A percentile compares a stretch with the other conserved stretches of the same genome.
These are phyloP conservation scores for Persicaria tinctoria DNA, from an alignment of 148 eudicot species.

Conservation along the genomic window DNA sequence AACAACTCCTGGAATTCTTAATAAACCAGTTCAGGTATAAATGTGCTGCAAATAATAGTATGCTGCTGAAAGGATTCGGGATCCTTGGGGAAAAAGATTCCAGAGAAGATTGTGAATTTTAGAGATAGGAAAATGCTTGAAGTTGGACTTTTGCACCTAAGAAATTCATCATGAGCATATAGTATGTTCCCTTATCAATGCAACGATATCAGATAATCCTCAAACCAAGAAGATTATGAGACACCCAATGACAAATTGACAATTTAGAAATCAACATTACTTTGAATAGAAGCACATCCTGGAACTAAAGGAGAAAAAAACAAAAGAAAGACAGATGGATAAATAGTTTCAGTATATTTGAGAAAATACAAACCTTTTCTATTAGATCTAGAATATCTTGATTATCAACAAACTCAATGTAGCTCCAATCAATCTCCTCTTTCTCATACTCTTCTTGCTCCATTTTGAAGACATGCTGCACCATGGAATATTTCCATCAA, in stretches of 20 bases:
- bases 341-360: neutral
- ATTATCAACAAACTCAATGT: slow-evolving; percentile 96
- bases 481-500: slow-evolving; percentile 8
- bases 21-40: neutral
- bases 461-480: slow-evolving; percentile 98
- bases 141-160: slow-evolving; percentile 4
- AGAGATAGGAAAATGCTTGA: neutral
- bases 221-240: neutral
- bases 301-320: neutral
- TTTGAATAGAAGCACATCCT: neutral
- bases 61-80: neutral
- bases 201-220: neutral
- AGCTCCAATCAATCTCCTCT: slow-evolving; percentile 98
- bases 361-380: slow-evolving; percentile 70
- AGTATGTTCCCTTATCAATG: neutral
- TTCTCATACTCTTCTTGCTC: slow-evolving; percentile 99
- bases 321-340: neutral
- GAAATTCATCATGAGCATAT: neutral
- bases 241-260: neutral
- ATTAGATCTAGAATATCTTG: slow-evolving; percentile 90
- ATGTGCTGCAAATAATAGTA: neutral
- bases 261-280: neutral
- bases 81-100: neutral
- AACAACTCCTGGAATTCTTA: neutral
- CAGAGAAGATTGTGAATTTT: neutral